Evolutionary conservation across 1,284 basidiomycete species (phyloP).

Genomic region (Waitea zeae): DNA sequence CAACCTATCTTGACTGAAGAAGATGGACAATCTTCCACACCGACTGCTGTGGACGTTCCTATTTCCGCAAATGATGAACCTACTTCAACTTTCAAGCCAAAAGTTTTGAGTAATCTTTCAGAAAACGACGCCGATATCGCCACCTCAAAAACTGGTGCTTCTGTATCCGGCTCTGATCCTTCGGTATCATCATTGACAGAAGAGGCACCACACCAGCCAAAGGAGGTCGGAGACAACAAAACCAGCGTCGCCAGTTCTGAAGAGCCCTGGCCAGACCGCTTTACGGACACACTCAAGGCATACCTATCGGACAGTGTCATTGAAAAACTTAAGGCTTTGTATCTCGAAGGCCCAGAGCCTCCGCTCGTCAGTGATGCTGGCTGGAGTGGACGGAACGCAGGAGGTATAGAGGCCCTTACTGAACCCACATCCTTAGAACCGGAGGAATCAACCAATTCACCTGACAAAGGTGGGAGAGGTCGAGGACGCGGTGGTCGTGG

Average conservation of each 20-base stretch:
- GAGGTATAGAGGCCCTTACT: no score
- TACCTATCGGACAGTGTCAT: conserved; percentile 50
- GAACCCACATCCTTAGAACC: no score
- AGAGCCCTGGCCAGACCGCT: conserved; percentile 51
- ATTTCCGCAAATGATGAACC: background rate
- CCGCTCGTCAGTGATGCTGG: conserved; percentile 49
- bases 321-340: conserved; percentile 50
- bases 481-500: conserved; percentile 24
- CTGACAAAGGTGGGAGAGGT: conserved; percentile 13
- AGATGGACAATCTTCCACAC: conserved; percentile 5
- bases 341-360: conserved; percentile 58
- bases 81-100: background rate
- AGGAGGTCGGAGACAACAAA: no score
- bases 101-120: conserved; percentile 2
- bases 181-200: no score
- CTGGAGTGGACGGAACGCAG: conserved; percentile 34
- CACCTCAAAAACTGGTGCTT: conserved; percentile 7
- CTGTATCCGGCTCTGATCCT: no score
- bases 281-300: conserved; percentile 33
- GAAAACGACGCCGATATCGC: conserved; percentile 5
- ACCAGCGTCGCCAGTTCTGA: no score
- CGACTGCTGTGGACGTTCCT: conserved; percentile 4
- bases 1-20: conserved; percentile 21
- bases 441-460: conserved; percentile 10
- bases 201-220: conserved; percentile 6